These are phyloP conservation scores for Juncus inflexus DNA, from an alignment of 176 grass and related monocot species.

Conservation along the genomic window DNA sequence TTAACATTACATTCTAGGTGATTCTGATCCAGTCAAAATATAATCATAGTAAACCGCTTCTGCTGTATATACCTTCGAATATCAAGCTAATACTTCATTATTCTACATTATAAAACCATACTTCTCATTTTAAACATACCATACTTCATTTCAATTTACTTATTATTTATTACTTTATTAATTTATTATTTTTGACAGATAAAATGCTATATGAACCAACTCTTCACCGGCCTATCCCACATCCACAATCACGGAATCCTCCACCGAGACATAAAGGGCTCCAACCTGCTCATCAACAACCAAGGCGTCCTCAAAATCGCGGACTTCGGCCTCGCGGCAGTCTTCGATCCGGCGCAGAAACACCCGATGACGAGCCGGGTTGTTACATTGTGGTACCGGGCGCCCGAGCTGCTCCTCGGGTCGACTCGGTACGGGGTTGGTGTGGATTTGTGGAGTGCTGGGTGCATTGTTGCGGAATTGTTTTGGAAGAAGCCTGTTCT, in stretches of 20 bases:
- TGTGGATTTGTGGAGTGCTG: slow-evolving; percentile 52
- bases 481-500: slow-evolving; percentile 39
- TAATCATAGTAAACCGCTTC: too few relatives aligned
- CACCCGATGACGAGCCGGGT: slow-evolving; percentile 45
- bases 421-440: slow-evolving; percentile 35
- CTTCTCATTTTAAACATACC: too few relatives aligned
- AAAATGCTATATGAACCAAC: slow-evolving; percentile 59
- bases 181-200: slow-evolving; percentile 34
- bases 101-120: too few relatives aligned
- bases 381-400: slow-evolving; percentile 50
- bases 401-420: slow-evolving; percentile 45
- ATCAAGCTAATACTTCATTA: too few relatives aligned
- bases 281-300: slow-evolving; percentile 50
- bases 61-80: too few relatives aligned
- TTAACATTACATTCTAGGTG: too few relatives aligned
- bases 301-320: slow-evolving; percentile 49
- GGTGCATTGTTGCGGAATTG: slow-evolving; percentile 49
- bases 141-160: too few relatives aligned
- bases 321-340: slow-evolving; percentile 42
- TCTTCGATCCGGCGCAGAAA: slow-evolving; percentile 37
- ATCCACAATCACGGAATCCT: slow-evolving; percentile 40
- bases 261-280: slow-evolving; percentile 51
- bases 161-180: too few relatives aligned
- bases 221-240: slow-evolving; percentile 41
- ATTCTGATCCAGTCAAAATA: too few relatives aligned